phyloP scores from a whole-genome alignment of 2,329 filamentous ascomycete genomes.

The Fusarium transvaalense region DNA sequence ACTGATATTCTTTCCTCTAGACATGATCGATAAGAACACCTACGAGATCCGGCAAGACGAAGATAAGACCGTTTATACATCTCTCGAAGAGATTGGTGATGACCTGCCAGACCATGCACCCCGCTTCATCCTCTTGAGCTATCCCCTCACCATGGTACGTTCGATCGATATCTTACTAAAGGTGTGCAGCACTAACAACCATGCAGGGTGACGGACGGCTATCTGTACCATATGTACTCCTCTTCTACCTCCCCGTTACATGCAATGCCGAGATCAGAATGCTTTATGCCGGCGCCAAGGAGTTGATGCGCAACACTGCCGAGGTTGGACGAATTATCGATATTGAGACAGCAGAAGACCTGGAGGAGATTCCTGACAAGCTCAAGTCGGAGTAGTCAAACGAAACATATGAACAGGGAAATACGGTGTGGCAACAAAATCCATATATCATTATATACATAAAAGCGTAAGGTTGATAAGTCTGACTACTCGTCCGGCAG shows the following conservation, averaged over 20 bases:
- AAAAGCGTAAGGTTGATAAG: slow-evolving; percentile 20
- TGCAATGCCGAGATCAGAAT: slow-evolving; percentile 90
- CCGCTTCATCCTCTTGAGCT: slow-evolving; percentile 89
- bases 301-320: slow-evolving; percentile 92
- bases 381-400: slow-evolving; percentile 50
- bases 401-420: slow-evolving; percentile 1
- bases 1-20: slow-evolving; percentile 60
- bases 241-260: slow-evolving; percentile 94
- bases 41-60: slow-evolving; percentile 90
- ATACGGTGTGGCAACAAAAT: slow-evolving; percentile 1
- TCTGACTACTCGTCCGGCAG: slow-evolving; percentile 54
- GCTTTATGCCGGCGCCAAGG: slow-evolving; percentile 96
- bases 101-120: slow-evolving; percentile 94
- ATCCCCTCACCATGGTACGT: slow-evolving; percentile 85
- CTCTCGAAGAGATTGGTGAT: slow-evolving; percentile 83
- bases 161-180: background rate
- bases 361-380: slow-evolving; percentile 83
- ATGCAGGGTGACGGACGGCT: slow-evolving; percentile 81
- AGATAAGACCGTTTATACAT: slow-evolving; percentile 80
- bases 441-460: slow-evolving; percentile 39
- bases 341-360: slow-evolving; percentile 81
- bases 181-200: slow-evolving; percentile 28
- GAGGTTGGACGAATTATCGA: slow-evolving; percentile 92
- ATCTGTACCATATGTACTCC: slow-evolving; percentile 91
- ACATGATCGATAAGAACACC: slow-evolving; percentile 89